Conservation (phyloP, 108 stramenopile species). For the Poteriospumella lacustris region DNA sequence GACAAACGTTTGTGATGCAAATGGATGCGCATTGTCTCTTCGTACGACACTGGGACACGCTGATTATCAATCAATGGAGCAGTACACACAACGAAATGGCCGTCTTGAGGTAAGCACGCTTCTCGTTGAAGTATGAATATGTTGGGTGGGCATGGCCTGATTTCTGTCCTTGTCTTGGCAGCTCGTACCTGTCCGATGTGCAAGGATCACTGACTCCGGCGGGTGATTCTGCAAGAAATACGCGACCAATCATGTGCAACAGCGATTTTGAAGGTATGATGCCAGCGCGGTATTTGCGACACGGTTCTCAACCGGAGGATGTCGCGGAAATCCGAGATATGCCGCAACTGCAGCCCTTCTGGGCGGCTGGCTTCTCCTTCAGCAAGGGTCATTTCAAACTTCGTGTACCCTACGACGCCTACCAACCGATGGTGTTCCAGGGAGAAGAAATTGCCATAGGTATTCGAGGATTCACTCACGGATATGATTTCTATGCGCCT, state of each 20-base stretch:
- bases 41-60: constrained; percentile 41
- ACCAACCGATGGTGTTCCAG: constrained; percentile 69
- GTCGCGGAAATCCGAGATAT: constrained; percentile 56
- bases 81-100: constrained; percentile 77
- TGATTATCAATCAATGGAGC: constrained; percentile 69
- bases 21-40: constrained; percentile 62
- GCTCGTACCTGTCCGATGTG: constrained; percentile 1
- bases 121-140: background rate
- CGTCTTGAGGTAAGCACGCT: constrained; percentile 49
- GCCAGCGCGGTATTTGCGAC: constrained; percentile 61
- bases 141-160: background rate
- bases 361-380: constrained; percentile 23
- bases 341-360: constrained; percentile 19
- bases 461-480: constrained; percentile 70
- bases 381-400: background rate
- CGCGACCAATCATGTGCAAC: constrained; percentile 72
- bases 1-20: constrained; percentile 69
- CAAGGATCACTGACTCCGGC: constrained; percentile 19
- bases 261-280: constrained; percentile 70
- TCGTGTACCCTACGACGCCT: constrained; percentile 77
- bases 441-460: constrained; percentile 79
- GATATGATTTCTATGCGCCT: constrained; percentile 79
- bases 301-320: constrained; percentile 73
- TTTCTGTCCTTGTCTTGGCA: background rate
- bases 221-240: constrained; percentile 61